Percentiles rank a stretch among this genome's conserved stretches.
phyloP scores from a whole-genome alignment of 2,329 filamentous ascomycete genomes.

The Trichoderma hamatum region DNA sequence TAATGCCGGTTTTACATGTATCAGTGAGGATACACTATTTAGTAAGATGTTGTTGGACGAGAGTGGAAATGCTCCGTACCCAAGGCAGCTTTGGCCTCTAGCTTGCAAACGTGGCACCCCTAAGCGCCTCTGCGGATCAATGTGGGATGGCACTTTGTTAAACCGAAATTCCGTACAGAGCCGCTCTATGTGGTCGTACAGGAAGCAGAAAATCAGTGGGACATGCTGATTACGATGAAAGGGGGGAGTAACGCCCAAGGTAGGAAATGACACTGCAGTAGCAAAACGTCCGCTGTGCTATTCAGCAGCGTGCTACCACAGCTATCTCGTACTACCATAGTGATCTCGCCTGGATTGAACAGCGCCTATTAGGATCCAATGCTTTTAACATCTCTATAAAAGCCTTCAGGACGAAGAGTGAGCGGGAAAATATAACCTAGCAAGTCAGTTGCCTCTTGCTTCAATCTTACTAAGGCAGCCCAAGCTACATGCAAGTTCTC shows the following conservation, averaged over 20 bases:
- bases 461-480: no score
- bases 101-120: neutral
- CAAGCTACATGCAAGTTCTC: no score
- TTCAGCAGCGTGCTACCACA: neutral
- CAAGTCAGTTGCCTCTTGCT: neutral
- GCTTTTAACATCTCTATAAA: neutral
- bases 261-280: neutral
- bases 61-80: neutral
- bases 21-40: neutral
- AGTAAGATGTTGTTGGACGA: neutral
- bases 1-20: neutral
- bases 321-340: neutral
- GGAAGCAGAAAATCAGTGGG: neutral
- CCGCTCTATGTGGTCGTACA: neutral
- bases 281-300: neutral
- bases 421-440: neutral
- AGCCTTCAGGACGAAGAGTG: neutral
- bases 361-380: neutral
- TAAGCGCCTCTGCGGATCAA: neutral
- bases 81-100: neutral
- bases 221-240: neutral
- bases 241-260: neutral
- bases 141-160: neutral
- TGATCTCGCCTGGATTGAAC: neutral
- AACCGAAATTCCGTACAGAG: neutral